These are phyloP conservation scores for Fraxinus americana DNA, from an alignment of 257 asterid species.

Conservation along the genomic window DNA sequence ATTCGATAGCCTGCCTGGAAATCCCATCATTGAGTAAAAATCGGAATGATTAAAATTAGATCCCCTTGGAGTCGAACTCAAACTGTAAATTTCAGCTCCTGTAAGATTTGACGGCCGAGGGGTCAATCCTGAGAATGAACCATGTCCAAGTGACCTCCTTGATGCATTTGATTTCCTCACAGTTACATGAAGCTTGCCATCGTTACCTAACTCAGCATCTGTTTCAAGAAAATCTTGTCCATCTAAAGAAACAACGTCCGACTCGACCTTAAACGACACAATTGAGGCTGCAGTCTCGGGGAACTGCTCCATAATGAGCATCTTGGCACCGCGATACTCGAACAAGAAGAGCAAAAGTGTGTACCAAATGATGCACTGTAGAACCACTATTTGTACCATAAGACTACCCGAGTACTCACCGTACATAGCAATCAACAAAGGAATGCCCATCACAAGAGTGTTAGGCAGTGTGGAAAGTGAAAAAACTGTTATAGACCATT, in stretches of 20 bases:
- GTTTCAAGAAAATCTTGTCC: constrained; percentile 25
- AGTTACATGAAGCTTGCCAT: constrained; percentile 18
- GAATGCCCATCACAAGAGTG: constrained; percentile 39
- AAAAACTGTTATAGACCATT: constrained; percentile 38
- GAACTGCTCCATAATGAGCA: constrained; percentile 13
- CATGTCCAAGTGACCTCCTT: constrained; percentile 17
- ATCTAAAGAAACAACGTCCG: constrained; percentile 23
- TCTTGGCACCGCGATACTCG: constrained; percentile 22
- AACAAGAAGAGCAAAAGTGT: constrained; percentile 20
- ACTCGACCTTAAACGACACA: constrained; percentile 15
- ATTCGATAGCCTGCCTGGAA: constrained; percentile 51
- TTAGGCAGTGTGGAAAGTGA: constrained; percentile 32
- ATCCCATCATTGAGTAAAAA: constrained; percentile 62
- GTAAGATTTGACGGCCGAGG: constrained; percentile 60
- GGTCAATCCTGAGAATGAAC: constrained; percentile 31
- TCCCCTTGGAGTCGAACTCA: constrained; percentile 55
- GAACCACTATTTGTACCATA: constrained; percentile 21
- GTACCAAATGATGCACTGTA: constrained; percentile 24
- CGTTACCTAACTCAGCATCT: constrained; percentile 16
- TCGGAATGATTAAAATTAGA: constrained; percentile 55
- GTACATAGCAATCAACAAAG: constrained; percentile 35
- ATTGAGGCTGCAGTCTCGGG: constrained; percentile 22
- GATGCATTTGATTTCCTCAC: constrained; percentile 25
- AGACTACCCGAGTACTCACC: constrained; percentile 6
- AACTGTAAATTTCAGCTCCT: constrained; percentile 57